phyloP scores from a whole-genome alignment of 2,329 filamentous ascomycete species.

The Clonostachys solani region DNA sequence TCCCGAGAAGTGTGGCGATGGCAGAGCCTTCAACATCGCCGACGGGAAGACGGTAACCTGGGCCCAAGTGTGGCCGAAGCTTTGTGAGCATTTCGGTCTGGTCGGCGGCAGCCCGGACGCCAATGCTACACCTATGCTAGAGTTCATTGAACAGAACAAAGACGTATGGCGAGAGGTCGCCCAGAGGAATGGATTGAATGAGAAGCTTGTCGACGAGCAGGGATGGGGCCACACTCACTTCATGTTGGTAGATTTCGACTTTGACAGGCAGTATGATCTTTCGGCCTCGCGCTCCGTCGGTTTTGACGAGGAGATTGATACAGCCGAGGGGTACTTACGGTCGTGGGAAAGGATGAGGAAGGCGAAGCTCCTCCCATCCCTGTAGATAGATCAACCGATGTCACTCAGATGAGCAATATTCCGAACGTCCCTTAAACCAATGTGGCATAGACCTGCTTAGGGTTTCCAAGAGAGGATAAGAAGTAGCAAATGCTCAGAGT shows the following conservation, averaged over 20 bases:
- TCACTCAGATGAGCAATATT: too few species aligned
- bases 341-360: constrained; percentile 8
- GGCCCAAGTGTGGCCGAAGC: constrained; percentile 8
- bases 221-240: constrained; percentile 5
- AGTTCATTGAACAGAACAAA: constrained; percentile 6
- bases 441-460: too few species aligned
- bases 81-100: constrained; percentile 8
- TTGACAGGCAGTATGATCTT: constrained; percentile 11
- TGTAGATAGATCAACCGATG: neutral
- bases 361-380: constrained; percentile 7
- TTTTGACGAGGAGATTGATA: constrained; percentile 8
- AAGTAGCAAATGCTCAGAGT: too few species aligned
- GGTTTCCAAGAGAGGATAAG: too few species aligned
- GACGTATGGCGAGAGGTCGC: constrained; percentile 5
- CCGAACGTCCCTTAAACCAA: too few species aligned
- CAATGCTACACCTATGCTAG: constrained; percentile 1
- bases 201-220: constrained; percentile 1
- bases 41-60: constrained; percentile 6
- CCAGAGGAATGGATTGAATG: constrained; percentile 2
- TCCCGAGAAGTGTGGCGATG: constrained; percentile 4
- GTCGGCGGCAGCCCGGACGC: neutral
- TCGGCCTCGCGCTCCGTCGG: constrained; percentile 5
- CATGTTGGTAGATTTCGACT: constrained; percentile 10
- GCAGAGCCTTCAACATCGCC: constrained; percentile 8
- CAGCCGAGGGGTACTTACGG: constrained; percentile 4